Base-by-base conservation (phyloP, 495 filamentous ascomycete species). In the Penicillium flavigenum region DNA sequence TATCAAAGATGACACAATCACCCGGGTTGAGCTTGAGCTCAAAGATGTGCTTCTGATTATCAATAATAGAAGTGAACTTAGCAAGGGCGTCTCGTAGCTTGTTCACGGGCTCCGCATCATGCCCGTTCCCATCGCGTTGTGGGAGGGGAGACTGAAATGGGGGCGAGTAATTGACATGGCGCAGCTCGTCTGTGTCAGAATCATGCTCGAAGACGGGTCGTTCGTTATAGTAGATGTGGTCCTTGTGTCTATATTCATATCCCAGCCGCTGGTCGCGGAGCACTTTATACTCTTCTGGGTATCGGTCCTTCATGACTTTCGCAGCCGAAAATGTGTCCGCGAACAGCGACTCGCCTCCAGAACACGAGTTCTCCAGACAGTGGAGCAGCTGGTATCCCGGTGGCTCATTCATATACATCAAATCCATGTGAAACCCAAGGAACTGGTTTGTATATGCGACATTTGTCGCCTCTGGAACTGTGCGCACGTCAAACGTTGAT, bases 401-500 rank as follows among this genome's bases (percentile, higher is more conserved):
- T 9, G 90, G 83, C 24, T 88, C 82, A 14, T 79, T 74, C 77
- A 93, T 87, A 76, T 98, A 98, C 66, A 96, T 79, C 27, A 96
- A 81, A 64, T 98, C 93, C 87, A 96, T 93, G 71, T 98, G 93
- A 38, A 94, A 83, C 17, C 88, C 89, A 2, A 96, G 83, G 61
- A 83, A 83, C 43, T 85, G 76, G 66, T 76, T 83, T 4, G 92
- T 96, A 74, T 98, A 96, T 14, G 93, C 93, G 8, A 98, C 86
- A 63, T 98, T 98, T 67, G 90, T 90, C 41, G 91, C 88, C 44
- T 86, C 60, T 2, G 88, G 84, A 32, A 91, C 85, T 9, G 80
- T 86, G 51, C 80, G 83, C 26, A 98, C 92, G 72, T 96, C 90
- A 88, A 90, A 96, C 1, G 91, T 96, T 43, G 72, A 70, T 32